A percentile compares a stretch with the other conserved stretches of the same genome.
These are phyloP conservation scores for Didymella exigua DNA, from an alignment of 2,329 filamentous ascomycete species.

Conservation along the genomic window DNA sequence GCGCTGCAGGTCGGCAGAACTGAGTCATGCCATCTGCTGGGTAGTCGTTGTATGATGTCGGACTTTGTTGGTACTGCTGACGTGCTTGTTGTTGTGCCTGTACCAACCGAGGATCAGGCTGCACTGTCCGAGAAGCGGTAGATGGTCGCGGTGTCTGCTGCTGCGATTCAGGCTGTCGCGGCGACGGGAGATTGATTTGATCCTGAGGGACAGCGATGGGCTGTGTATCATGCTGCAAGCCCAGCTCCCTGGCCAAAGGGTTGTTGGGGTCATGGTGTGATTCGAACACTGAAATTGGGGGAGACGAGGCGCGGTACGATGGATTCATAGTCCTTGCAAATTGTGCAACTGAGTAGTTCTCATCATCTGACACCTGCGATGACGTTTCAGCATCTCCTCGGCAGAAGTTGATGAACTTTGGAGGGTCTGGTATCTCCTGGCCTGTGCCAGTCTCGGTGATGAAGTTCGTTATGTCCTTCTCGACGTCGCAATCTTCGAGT, in stretches of 20 bases:
- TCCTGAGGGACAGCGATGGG: constrained; percentile 32
- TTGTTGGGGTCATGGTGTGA: constrained; percentile 89
- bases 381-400: constrained; percentile 83
- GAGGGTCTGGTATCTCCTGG: constrained; percentile 95
- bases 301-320: constrained; percentile 92
- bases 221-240: constrained; percentile 53
- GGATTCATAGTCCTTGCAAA: constrained; percentile 96
- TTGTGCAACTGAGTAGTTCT: constrained; percentile 91
- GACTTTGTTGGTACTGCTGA: constrained; percentile 53
- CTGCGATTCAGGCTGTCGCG: constrained; percentile 10
- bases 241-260: constrained; percentile 71
- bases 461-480: constrained; percentile 89
- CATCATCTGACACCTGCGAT: constrained; percentile 85
- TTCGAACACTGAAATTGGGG: constrained; percentile 89
- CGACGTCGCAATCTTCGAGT: constrained; percentile 93
- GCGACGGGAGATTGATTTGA: constrained; percentile 21
- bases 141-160: constrained; percentile 9
- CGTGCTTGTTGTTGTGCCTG: constrained; percentile 47
- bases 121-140: constrained; percentile 27
- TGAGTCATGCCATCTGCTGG: constrained; percentile 97
- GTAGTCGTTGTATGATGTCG: constrained; percentile 91
- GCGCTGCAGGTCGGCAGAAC: constrained; percentile 80
- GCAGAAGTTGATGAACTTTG: constrained; percentile 98
- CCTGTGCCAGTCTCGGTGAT: constrained; percentile 89
- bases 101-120: constrained; percentile 45